A percentile compares a stretch with the other conserved stretches of the same genome.
phyloP scores from a whole-genome alignment of 805 yeast genomes.

The Lachancea nothofagi region DNA sequence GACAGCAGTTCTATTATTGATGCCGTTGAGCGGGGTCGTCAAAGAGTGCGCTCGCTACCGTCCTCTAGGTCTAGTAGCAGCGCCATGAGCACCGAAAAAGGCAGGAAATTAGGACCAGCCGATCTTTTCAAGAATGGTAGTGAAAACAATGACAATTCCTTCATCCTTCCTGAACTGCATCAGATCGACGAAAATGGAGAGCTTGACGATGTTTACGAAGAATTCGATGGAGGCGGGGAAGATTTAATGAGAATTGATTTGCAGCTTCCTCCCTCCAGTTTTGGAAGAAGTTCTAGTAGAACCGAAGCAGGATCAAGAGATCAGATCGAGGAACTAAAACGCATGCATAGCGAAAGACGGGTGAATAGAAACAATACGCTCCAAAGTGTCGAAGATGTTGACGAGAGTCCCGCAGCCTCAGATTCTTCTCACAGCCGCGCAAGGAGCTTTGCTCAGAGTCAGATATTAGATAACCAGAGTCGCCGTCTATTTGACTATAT shows the following conservation, averaged over 20 bases:
- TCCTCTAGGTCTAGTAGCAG: constrained; percentile 26
- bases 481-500: constrained; percentile 29
- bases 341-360: constrained; percentile 11
- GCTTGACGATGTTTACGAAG: constrained; percentile 10
- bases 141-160: neutral
- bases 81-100: constrained; percentile 25
- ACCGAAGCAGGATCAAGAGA: constrained; percentile 17
- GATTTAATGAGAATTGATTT: constrained; percentile 18
- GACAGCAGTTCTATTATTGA: neutral
- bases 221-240: neutral
- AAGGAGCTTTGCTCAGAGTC: neutral
- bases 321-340: constrained; percentile 21
- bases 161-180: constrained; percentile 11
- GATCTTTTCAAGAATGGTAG: constrained; percentile 4
- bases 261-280: constrained; percentile 31
- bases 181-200: constrained; percentile 30
- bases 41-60: constrained; percentile 12
- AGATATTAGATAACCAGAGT: constrained; percentile 23
- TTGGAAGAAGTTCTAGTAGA: constrained; percentile 23
- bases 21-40: constrained; percentile 24
- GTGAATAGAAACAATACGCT: constrained; percentile 2
- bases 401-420: constrained; percentile 1
- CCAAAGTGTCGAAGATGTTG: constrained; percentile 2
- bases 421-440: neutral
- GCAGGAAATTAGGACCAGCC: constrained; percentile 18